Evolutionary conservation across 2,329 filamentous ascomycete species (phyloP), one percentile per base, ranked within the genome.

Genomic region (Fusarium sarcochroum): DNA sequence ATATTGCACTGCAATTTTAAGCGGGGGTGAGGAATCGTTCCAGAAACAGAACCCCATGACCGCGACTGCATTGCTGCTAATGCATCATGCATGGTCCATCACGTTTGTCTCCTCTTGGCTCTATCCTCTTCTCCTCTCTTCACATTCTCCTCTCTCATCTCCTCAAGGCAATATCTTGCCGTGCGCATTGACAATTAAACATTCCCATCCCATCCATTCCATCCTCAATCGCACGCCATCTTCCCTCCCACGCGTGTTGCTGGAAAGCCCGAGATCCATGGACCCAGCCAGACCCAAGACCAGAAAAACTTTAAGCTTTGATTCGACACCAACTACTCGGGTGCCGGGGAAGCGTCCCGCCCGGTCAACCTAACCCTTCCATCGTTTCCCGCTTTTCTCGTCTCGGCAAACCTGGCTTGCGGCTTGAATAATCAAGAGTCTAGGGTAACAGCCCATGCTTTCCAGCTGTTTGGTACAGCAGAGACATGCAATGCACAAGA

Each of bases 331-430:
- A 62, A 49, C 51, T 50, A 47, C 52, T 61, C 51, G 66, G 66
- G 66, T 57, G 38, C 66, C 65, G 61, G 66, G 66, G 66, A 69
- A 68, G 52, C 58, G 45, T 70, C 57, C 57, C 66, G 66, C 47
- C 17, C 23, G 62, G 40, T 13, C 10, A 30, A 13, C 27, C 10
- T 11, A 30, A 30, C 27, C 27, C 27, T 30, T 30, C 10, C 27
- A 30, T 30, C 27, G 9, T 10, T 30, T 30, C 27, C 27, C 27
- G 27, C 63, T 55, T 70, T 62, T 53, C 48, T 46, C 40, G 32
- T 50, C 52, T 65, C 30, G 41, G 49, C 21, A 58, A 50, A 18
- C 21, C 8, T 34, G 25, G 32, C 42, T 18, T 17, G 20, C 27
- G 27, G 27, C 27, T 30, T 30, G 27, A 30, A 11, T n/a, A 30